Percentiles rank a stretch among this genome's conserved stretches.
phyloP scores from a whole-genome alignment of 2,329 filamentous ascomycete species.

The Uncinocarpus reesii region DNA sequence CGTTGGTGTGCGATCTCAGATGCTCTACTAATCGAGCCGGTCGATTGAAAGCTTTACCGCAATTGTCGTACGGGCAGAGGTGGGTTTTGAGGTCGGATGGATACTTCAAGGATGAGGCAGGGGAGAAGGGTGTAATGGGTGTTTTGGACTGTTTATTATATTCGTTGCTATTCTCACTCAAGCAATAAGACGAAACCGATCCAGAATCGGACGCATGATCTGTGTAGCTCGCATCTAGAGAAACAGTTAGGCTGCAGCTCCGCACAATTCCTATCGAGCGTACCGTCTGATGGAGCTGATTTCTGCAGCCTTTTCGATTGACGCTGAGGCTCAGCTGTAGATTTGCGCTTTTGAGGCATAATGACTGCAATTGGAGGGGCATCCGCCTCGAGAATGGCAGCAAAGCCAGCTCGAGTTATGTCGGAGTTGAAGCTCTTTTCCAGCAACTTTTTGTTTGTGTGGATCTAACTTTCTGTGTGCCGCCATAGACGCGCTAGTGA shows the following conservation, averaged over 20 bases:
- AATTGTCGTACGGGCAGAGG: conserved; percentile 61
- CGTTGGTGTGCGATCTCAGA: conserved; percentile 72
- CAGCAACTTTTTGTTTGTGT: conserved; percentile 9
- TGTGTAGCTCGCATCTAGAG: conserved; percentile 11
- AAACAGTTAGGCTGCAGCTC: neutral
- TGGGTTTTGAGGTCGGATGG: conserved; percentile 68
- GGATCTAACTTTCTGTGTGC: conserved; percentile 12
- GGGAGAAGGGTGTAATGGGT: conserved; percentile 43
- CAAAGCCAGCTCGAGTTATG: neutral
- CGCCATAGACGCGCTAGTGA: neutral
- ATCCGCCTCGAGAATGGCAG: neutral
- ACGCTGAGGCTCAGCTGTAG: conserved; percentile 20
- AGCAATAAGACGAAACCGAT: conserved; percentile 24
- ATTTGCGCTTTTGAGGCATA: conserved; percentile 32
- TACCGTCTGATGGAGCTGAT: conserved; percentile 21
- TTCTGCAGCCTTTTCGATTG: conserved; percentile 28
- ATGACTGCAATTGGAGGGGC: conserved; percentile 1
- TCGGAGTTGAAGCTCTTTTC: neutral
- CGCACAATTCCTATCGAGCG: neutral
- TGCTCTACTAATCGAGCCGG: conserved; percentile 72
- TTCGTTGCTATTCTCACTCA: conserved; percentile 25
- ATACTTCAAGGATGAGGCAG: conserved; percentile 32
- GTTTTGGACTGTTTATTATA: conserved; percentile 33
- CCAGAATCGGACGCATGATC: conserved; percentile 29
- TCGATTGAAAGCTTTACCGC: conserved; percentile 76